These are phyloP conservation scores for Phytophthora lateralis DNA, from an alignment of 352 stramenopile genomes.

Conservation along the genomic window DNA sequence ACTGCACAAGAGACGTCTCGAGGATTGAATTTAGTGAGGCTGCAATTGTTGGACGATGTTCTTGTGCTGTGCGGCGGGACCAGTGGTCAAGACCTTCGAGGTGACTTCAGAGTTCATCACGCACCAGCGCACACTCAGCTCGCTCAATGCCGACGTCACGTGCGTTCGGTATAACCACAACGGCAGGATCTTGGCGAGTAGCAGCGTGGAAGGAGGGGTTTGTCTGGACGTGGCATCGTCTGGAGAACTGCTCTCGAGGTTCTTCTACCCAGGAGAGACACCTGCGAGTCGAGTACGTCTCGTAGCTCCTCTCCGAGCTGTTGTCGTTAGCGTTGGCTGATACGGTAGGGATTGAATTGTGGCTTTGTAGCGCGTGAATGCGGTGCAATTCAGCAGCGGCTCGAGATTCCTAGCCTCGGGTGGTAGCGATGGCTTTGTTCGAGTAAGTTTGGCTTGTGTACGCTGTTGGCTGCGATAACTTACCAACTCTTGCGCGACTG, in stretches of 20 bases:
- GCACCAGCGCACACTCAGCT: constrained; percentile 48
- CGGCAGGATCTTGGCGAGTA: constrained; percentile 70
- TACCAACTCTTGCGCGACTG: neutral
- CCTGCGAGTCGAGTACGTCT: constrained; percentile 41
- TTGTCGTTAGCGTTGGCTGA: neutral
- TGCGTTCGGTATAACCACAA: constrained; percentile 77
- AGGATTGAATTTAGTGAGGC: neutral
- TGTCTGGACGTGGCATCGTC: constrained; percentile 60
- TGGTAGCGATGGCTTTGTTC: constrained; percentile 59
- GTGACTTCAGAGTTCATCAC: constrained; percentile 54
- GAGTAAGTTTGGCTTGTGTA: constrained; percentile 27
- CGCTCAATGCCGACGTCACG: constrained; percentile 60
- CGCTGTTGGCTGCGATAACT: neutral
- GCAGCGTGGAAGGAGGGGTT: constrained; percentile 62
- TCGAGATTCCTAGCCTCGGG: constrained; percentile 72
- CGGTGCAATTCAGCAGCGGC: constrained; percentile 72
- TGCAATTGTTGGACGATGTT: constrained; percentile 33
- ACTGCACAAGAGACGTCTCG: neutral
- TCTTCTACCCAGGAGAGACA: constrained; percentile 59
- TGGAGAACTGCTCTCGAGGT: constrained; percentile 63
- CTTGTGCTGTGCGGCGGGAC: constrained; percentile 60
- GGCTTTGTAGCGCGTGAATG: constrained; percentile 55
- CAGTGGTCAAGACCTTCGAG: constrained; percentile 66
- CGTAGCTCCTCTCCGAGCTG: neutral
- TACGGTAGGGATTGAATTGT: neutral